phyloP scores from a whole-genome alignment of 1,139 yeast genomes.

The Saccharomycopsis hybrid region DNA sequence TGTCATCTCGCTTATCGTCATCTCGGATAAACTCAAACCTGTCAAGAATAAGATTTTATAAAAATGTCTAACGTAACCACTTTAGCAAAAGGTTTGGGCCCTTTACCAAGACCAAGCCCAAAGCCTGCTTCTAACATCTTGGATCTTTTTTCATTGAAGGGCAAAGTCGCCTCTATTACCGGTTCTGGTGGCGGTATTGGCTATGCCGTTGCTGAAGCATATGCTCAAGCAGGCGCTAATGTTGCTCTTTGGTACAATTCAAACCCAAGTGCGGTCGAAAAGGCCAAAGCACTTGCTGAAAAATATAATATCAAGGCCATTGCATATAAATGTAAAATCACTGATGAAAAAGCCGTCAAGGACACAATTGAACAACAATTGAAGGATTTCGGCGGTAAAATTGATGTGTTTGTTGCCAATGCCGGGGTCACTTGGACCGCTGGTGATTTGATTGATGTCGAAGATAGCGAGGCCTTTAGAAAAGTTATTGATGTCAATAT shows the following conservation, averaged over 20 bases:
- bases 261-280: constrained; percentile 47
- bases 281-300: constrained; percentile 50
- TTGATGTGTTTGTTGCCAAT: constrained; percentile 83
- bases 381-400: constrained; percentile 64
- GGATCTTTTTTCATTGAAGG: constrained; percentile 62
- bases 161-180: constrained; percentile 82
- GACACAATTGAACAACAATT: constrained; percentile 50
- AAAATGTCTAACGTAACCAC: constrained; percentile 20
- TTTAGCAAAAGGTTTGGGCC: constrained; percentile 30
- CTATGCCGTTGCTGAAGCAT: constrained; percentile 75
- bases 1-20: too few species aligned
- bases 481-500: constrained; percentile 65
- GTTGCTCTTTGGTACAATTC: constrained; percentile 80
- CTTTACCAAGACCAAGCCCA: constrained; percentile 30
- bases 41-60: too few species aligned
- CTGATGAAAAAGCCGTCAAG: constrained; percentile 54
- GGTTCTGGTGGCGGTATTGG: constrained; percentile 90
- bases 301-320: constrained; percentile 60
- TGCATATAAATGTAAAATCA: constrained; percentile 70
- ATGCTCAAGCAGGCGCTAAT: constrained; percentile 87
- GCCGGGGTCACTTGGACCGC: constrained; percentile 88
- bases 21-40: too few species aligned
- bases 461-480: constrained; percentile 55
- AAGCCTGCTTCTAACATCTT: constrained; percentile 29
- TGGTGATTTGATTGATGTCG: constrained; percentile 58